phyloP scores from a whole-genome alignment of 2,329 filamentous ascomycete genomes.

The Beauveria rudraprayagi region DNA sequence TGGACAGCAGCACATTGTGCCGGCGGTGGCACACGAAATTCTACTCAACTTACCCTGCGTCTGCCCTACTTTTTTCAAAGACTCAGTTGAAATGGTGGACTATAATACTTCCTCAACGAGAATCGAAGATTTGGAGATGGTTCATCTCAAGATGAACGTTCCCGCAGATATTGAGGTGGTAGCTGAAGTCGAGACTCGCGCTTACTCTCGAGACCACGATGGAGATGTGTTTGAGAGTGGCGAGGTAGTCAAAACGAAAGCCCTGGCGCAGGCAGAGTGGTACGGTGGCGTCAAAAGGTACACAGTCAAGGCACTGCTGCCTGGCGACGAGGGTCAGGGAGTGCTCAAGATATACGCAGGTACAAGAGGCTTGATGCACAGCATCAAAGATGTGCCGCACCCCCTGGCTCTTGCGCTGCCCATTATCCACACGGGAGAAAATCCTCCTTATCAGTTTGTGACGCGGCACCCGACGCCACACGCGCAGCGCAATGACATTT shows the following conservation, averaged over 20 bases:
- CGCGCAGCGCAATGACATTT: slow-evolving; percentile 93
- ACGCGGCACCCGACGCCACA: slow-evolving; percentile 92
- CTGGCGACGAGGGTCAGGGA: slow-evolving; percentile 84
- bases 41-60: slow-evolving; percentile 79
- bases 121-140: slow-evolving; percentile 87
- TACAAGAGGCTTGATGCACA: slow-evolving; percentile 93
- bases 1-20: slow-evolving; percentile 86
- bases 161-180: slow-evolving; percentile 85
- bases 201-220: slow-evolving; percentile 73
- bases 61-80: slow-evolving; percentile 81
- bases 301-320: slow-evolving; percentile 84
- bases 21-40: slow-evolving; percentile 76
- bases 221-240: slow-evolving; percentile 92
- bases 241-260: slow-evolving; percentile 75
- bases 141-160: slow-evolving; percentile 80
- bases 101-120: slow-evolving; percentile 83
- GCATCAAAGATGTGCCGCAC: slow-evolving; percentile 92
- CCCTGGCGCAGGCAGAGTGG: slow-evolving; percentile 89
- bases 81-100: slow-evolving; percentile 69
- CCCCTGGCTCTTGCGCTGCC: slow-evolving; percentile 84
- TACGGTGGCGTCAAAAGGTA: slow-evolving; percentile 79
- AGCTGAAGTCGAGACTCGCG: slow-evolving; percentile 82
- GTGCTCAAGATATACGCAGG: slow-evolving; percentile 88
- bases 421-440: slow-evolving; percentile 81
- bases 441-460: slow-evolving; percentile 89